Evolutionary conservation across 352 stramenopile species (phyloP).

Genomic region (Pythium periplocum): DNA sequence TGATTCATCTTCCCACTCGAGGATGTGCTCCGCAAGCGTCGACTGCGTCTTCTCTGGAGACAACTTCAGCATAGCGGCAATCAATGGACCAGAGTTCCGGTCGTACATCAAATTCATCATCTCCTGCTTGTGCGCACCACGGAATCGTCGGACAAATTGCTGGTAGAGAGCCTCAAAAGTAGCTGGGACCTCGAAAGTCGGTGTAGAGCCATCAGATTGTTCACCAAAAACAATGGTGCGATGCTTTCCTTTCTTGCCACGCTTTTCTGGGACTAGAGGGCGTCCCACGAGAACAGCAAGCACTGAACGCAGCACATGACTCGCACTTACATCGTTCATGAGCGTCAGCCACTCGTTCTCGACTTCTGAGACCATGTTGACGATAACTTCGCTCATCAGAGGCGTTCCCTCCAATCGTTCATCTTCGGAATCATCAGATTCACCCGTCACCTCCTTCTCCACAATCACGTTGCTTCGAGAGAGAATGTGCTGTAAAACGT

Average conservation of each 20-base stretch:
- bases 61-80: slow-evolving; percentile 57
- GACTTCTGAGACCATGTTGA: slow-evolving; percentile 72
- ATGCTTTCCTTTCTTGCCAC: slow-evolving; percentile 80
- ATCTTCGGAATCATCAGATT: slow-evolving; percentile 20
- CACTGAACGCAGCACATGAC: slow-evolving; percentile 73
- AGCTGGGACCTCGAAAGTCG: slow-evolving; percentile 43
- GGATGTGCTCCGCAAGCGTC: slow-evolving; percentile 53
- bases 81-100: slow-evolving; percentile 64
- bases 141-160: slow-evolving; percentile 39
- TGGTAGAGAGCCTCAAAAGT: slow-evolving; percentile 56
- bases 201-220: slow-evolving; percentile 12
- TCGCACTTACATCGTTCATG: slow-evolving; percentile 84
- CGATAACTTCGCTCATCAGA: slow-evolving; percentile 59
- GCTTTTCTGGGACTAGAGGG: slow-evolving; percentile 64
- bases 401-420: slow-evolving; percentile 59
- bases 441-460: slow-evolving; percentile 27
- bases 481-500: slow-evolving; percentile 76
- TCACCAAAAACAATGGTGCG: slow-evolving; percentile 57
- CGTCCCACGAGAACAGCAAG: slow-evolving; percentile 60
- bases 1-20: slow-evolving; percentile 68
- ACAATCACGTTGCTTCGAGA: slow-evolving; percentile 54
- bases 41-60: slow-evolving; percentile 39
- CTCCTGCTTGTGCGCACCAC: slow-evolving; percentile 27
- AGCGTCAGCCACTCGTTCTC: slow-evolving; percentile 79
- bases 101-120: slow-evolving; percentile 68